A percentile compares a stretch with the other conserved stretches of the same genome.
phyloP scores from a whole-genome alignment of 73 alveolate species.

The Effrenium voratum region DNA sequence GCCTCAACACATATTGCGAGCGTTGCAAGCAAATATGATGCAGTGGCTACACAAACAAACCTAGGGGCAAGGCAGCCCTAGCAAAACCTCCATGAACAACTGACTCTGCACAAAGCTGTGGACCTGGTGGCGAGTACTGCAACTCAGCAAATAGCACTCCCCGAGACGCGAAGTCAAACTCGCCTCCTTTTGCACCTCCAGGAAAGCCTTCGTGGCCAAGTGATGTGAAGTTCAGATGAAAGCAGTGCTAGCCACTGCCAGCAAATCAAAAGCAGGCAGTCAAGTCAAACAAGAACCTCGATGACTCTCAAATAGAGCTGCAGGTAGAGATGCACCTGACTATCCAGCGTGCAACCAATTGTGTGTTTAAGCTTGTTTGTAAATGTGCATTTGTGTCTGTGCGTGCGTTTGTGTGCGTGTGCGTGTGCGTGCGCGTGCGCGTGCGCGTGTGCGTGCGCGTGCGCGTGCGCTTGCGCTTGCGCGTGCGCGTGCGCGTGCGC shows the following conservation, averaged over 20 bases:
- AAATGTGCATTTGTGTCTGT: too few species aligned
- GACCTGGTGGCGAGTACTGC: constrained; percentile 55
- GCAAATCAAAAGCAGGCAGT: background rate
- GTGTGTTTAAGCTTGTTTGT: too few species aligned
- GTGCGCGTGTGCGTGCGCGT: too few species aligned
- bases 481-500: too few species aligned
- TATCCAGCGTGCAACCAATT: too few species aligned
- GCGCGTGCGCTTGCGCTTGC: too few species aligned
- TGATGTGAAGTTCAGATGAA: too few species aligned
- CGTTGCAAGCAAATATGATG: background rate
- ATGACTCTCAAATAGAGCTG: constrained; percentile 91
- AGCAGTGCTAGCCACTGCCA: too few species aligned
- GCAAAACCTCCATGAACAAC: constrained; percentile 75
- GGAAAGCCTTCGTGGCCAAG: constrained; percentile 42
- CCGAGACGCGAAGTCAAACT: background rate
- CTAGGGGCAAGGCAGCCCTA: constrained; percentile 42
- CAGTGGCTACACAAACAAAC: background rate
- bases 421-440: too few species aligned
- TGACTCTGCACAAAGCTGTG: constrained; percentile 81
- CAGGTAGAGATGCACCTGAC: constrained; percentile 79
- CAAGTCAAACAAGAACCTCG: background rate
- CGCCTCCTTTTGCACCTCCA: constrained; percentile 93
- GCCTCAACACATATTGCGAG: background rate
- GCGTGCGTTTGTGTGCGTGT: too few species aligned
- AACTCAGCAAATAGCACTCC: background rate